phyloP scores from a whole-genome alignment of 2,329 filamentous ascomycete species.

The Exophiala aquamarina region DNA sequence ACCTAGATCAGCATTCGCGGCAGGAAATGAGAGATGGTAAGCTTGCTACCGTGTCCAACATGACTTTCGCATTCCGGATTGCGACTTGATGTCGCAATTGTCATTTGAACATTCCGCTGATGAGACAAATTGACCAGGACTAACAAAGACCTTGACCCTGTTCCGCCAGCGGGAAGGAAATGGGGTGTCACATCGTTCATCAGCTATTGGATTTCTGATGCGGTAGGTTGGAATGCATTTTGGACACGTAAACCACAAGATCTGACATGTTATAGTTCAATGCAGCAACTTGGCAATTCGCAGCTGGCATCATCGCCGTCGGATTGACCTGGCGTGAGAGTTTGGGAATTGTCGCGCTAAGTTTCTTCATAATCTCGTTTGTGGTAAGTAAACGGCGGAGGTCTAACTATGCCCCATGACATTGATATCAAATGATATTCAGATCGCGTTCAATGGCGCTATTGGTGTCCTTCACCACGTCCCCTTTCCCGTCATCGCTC shows the following conservation, averaged over 20 bases:
- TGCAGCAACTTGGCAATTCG: conserved; percentile 57
- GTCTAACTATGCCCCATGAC: conserved; percentile 57
- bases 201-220: conserved; percentile 54
- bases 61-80: background rate
- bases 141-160: conserved; percentile 55
- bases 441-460: conserved; percentile 68
- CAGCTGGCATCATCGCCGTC: conserved; percentile 48
- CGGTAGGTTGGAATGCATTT: conserved; percentile 17
- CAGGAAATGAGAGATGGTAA: conserved; percentile 41
- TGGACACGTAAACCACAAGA: too few species aligned
- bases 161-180: conserved; percentile 76
- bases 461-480: conserved; percentile 88
- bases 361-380: conserved; percentile 64
- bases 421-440: conserved; percentile 66
- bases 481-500: conserved; percentile 76
- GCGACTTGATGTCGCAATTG: too few species aligned
- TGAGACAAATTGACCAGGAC: conserved; percentile 31
- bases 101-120: too few species aligned
- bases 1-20: conserved; percentile 46
- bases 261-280: conserved; percentile 38
- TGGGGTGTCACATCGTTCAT: conserved; percentile 86
- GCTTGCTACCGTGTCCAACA: too few species aligned
- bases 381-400: conserved; percentile 87
- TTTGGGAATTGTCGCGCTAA: conserved; percentile 32
- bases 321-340: conserved; percentile 57